These are phyloP conservation scores for Dipodascopsis uninucleata DNA, from an alignment of 805 yeast species.

Conservation along the genomic window DNA sequence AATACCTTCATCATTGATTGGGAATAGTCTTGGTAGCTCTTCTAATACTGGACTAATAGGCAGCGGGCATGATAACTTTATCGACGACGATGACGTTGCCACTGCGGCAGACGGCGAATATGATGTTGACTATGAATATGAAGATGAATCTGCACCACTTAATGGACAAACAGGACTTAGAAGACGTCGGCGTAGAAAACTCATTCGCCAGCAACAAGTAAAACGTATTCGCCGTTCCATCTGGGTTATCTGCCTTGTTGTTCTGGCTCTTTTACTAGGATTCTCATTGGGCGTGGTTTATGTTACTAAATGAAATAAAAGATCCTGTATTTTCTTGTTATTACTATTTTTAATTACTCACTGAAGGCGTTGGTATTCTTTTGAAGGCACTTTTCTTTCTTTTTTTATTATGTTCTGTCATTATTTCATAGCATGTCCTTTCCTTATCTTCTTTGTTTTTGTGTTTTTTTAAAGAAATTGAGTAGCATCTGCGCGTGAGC, in stretches of 20 bases:
- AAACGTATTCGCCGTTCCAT: slow-evolving; percentile 12
- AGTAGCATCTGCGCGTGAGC: too few species aligned
- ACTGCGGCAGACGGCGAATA: slow-evolving; percentile 54
- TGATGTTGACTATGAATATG: slow-evolving; percentile 32
- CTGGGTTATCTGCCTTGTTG: slow-evolving; percentile 9
- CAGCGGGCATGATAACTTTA: slow-evolving; percentile 44
- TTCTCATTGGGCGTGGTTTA: slow-evolving; percentile 24
- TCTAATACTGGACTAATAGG: slow-evolving; percentile 49
- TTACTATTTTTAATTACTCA: too few species aligned
- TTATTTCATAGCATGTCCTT: too few species aligned
- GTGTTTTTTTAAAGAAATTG: too few species aligned
- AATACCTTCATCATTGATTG: slow-evolving; percentile 28
- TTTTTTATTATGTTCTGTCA: too few species aligned
- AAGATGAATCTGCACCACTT: slow-evolving; percentile 37
- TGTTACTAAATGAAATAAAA: too few species aligned
- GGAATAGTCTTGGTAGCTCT: slow-evolving; percentile 50
- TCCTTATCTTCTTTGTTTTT: too few species aligned
- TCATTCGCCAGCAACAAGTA: not conserved
- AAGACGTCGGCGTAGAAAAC: slow-evolving; percentile 2
- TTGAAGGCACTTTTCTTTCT: too few species aligned
- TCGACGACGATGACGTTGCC: slow-evolving; percentile 38
- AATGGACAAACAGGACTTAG: not conserved
- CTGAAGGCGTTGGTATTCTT: too few species aligned
- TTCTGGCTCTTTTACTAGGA: slow-evolving; percentile 18
- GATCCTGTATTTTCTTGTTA: too few species aligned